Evolutionary conservation across 805 yeast genomes (phyloP), one percentile per base, ranked within the genome.

Genomic region (Maudiozyma serrabonitensis): DNA sequence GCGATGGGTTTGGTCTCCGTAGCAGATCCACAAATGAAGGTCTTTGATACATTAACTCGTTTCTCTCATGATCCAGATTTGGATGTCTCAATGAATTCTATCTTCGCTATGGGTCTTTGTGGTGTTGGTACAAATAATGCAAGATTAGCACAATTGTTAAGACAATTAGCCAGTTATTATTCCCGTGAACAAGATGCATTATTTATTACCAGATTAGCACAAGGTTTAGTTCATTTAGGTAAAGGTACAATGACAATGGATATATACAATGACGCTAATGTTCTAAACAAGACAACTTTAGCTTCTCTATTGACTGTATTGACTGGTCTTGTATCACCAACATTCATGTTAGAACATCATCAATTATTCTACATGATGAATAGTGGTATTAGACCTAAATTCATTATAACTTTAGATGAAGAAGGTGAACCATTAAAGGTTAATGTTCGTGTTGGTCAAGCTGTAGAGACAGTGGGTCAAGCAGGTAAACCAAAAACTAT

Each of bases 91-190:
- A 83, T 84, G 66, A 93, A 90, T 64, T 89, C 99, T 19, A 89
- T 93, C 55, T 91, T 87, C 61, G 82, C 96, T 42, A 90, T 93
- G 98, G 99, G 99, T 49, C 72, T 93, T 54, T 95, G 91, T 58
- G 99, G 99, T 65, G 93, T 98, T 19, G 99, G 99, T 70, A 93
- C 99, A 28, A 91, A 93, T 70, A 93, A 93, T 66, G 99, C 99
- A 7, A 84, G 99, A 72, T 75, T 93, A 55, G 98, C 98, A 3
- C 99, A 93, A 72, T 75, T 93, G 55, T 76, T 93, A 62, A 81
- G 99, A 68, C 98, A 93, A 69, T 76, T 93, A 59, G 98, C 99
- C 0, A 81, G 87, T 48, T 93, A 93, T 68, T 95, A 93, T 67
- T 78, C 86, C 47, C 86, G 90, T 62, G 95, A 91, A 50, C 82